phyloP scores from a whole-genome alignment of 2,329 filamentous ascomycete genomes.

The Cephalotrichum gorgonifer region DNA sequence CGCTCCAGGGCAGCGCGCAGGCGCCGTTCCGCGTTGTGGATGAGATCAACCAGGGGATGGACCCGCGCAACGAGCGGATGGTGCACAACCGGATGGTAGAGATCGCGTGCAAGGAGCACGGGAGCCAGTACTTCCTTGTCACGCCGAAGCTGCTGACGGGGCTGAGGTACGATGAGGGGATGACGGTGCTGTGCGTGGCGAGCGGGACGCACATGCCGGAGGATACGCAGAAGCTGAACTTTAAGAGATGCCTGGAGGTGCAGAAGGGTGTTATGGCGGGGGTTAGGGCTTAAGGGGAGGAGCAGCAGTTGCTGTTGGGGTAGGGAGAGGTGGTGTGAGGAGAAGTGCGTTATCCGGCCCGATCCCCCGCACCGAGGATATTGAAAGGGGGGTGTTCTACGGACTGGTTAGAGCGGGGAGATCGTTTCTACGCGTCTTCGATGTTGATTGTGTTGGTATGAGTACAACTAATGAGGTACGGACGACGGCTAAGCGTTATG shows the following conservation, averaged over 20 bases:
- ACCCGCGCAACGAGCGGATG: conserved; percentile 95
- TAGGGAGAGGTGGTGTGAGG: background rate
- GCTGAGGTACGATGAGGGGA: conserved; percentile 76
- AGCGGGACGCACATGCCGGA: conserved; percentile 66
- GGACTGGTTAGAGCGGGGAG: too few species aligned
- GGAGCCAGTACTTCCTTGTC: conserved; percentile 89
- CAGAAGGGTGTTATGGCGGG: conserved; percentile 27
- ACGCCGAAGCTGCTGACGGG: conserved; percentile 88
- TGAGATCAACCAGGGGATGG: conserved; percentile 99
- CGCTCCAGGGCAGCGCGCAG: conserved; percentile 83
- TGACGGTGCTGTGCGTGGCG: conserved; percentile 90
- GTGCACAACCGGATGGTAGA: conserved; percentile 97
- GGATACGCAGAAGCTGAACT: conserved; percentile 40
- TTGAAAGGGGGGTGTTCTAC: background rate
- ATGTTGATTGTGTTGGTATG: too few species aligned
- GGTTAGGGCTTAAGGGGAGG: background rate
- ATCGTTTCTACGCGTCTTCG: too few species aligned
- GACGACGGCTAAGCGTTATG: too few species aligned
- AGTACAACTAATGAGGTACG: too few species aligned
- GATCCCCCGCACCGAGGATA: too few species aligned
- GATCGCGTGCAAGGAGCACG: conserved; percentile 79
- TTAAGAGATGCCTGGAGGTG: conserved; percentile 31
- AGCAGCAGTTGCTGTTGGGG: conserved; percentile 11
- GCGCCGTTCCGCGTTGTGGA: conserved; percentile 97
- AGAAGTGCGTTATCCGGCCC: too few species aligned